Percentiles rank a stretch among this genome's conserved stretches.
Evolutionary conservation across 2,329 filamentous ascomycete genomes (phyloP).

Genomic region (Neophaeococcomyces mojaviensis): DNA sequence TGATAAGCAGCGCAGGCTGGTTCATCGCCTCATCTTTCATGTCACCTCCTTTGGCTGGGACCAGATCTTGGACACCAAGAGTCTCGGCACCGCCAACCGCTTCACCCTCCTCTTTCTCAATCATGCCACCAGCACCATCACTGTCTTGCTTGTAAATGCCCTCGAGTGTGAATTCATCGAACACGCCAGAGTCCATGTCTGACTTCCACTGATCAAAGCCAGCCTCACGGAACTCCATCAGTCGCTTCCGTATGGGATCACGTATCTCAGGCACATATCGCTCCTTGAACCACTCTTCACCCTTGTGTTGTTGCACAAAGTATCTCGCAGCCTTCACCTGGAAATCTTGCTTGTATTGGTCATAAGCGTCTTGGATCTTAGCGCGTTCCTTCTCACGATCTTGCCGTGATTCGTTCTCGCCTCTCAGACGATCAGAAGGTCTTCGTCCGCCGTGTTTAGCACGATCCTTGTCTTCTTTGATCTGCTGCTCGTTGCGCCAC

Average conservation of each 20-base stretch:
- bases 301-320: constrained; percentile 88
- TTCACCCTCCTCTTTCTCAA: constrained; percentile 95
- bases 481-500: constrained; percentile 57
- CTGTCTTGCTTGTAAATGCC: constrained; percentile 89
- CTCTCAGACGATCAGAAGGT: constrained; percentile 48
- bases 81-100: constrained; percentile 87
- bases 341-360: constrained; percentile 58
- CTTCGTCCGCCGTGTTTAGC: constrained; percentile 52
- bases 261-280: constrained; percentile 80
- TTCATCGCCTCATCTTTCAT: constrained; percentile 80
- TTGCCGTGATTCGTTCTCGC: constrained; percentile 55
- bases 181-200: constrained; percentile 74
- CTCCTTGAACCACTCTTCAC: constrained; percentile 97
- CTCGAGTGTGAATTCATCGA: constrained; percentile 91
- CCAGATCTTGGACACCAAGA: constrained; percentile 80
- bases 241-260: constrained; percentile 63
- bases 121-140: constrained; percentile 73
- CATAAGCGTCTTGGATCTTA: constrained; percentile 58
- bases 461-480: constrained; percentile 58
- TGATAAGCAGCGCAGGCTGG: constrained; percentile 91
- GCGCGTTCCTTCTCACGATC: constrained; percentile 56
- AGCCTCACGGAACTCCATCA: constrained; percentile 71
- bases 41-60: constrained; percentile 76
- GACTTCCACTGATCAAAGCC: constrained; percentile 82
- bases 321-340: constrained; percentile 70